phyloP scores from a whole-genome alignment of 2,329 filamentous ascomycete species.

The Cadophora sp. region DNA sequence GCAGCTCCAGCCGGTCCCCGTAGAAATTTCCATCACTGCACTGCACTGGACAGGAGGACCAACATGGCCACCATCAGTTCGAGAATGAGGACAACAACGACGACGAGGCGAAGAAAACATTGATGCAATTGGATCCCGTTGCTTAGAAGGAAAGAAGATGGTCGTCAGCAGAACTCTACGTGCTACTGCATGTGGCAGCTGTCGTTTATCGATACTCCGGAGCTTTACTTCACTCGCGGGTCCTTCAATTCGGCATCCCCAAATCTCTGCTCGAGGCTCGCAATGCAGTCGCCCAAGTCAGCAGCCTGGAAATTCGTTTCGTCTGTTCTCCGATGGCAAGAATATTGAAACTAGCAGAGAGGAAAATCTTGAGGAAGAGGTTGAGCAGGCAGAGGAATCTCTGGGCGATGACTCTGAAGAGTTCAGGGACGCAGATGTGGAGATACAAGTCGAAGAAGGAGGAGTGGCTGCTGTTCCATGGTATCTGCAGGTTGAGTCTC shows the following conservation, averaged over 20 bases:
- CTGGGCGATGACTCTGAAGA: conserved; percentile 13
- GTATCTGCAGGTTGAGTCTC: conserved; percentile 80
- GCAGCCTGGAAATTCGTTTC: conserved; percentile 32
- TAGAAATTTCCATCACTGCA: conserved; percentile 16
- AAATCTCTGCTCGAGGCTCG: conserved; percentile 19
- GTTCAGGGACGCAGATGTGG: conserved; percentile 30
- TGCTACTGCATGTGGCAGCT: conserved; percentile 43
- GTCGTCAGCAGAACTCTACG: conserved; percentile 40
- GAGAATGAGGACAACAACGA: neutral
- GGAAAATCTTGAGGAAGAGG: conserved; percentile 7
- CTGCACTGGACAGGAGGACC: no score
- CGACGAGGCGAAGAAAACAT: neutral
- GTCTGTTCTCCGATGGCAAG: conserved; percentile 17
- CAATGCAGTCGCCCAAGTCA: conserved; percentile 17
- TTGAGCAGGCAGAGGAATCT: conserved; percentile 7
- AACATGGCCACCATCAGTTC: neutral
- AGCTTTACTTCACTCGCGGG: conserved; percentile 39
- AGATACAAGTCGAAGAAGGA: conserved; percentile 26
- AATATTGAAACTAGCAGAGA: conserved; percentile 7
- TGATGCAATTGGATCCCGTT: neutral
- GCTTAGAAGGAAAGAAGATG: conserved; percentile 31
- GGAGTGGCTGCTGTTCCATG: conserved; percentile 63
- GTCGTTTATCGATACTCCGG: conserved; percentile 41
- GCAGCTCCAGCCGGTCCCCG: neutral
- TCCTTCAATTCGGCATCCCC: conserved; percentile 33